phyloP scores from a whole-genome alignment of 768 basidiomycete species.

The Mycena albidolilacea region DNA sequence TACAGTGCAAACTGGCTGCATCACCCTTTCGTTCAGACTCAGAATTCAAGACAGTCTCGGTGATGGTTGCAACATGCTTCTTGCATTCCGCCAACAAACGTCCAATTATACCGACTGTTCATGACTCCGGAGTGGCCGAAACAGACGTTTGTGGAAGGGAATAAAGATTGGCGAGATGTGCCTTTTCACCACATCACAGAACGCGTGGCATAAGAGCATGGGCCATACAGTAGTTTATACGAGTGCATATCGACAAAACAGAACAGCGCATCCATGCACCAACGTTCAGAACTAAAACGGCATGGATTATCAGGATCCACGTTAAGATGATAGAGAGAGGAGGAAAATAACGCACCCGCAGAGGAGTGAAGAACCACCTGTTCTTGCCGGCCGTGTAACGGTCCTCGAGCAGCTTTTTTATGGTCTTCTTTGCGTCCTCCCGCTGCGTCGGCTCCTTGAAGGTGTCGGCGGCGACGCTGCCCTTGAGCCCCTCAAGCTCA shows the following conservation, averaged over 20 bases:
- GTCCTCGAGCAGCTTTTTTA: slow-evolving; percentile 98
- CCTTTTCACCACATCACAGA: slow-evolving; percentile 2
- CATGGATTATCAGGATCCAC: slow-evolving; percentile 20
- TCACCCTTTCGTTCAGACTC: no score
- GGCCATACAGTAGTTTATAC: slow-evolving; percentile 41
- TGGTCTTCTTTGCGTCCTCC: slow-evolving; percentile 93
- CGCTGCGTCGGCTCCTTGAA: slow-evolving; percentile 98
- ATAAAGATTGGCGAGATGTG: no score
- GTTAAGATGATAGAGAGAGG: background rate
- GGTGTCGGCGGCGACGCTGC: slow-evolving; percentile 85
- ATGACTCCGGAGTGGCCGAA: no score
- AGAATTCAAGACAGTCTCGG: no score
- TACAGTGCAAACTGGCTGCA: no score
- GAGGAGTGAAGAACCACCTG: slow-evolving; percentile 96
- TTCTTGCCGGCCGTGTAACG: slow-evolving; percentile 95
- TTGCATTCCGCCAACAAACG: no score
- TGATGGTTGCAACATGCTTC: no score
- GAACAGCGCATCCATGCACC: slow-evolving; percentile 3
- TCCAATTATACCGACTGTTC: no score
- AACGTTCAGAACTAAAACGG: slow-evolving; percentile 52
- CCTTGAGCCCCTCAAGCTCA: slow-evolving; percentile 96
- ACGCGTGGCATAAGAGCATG: slow-evolving; percentile 36
- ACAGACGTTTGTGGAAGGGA: no score
- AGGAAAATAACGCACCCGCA: slow-evolving; percentile 68
- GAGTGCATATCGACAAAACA: slow-evolving; percentile 23